Evolutionary conservation across 1,284 basidiomycete genomes (phyloP).

Genomic region (Malassezia obtusa): DNA sequence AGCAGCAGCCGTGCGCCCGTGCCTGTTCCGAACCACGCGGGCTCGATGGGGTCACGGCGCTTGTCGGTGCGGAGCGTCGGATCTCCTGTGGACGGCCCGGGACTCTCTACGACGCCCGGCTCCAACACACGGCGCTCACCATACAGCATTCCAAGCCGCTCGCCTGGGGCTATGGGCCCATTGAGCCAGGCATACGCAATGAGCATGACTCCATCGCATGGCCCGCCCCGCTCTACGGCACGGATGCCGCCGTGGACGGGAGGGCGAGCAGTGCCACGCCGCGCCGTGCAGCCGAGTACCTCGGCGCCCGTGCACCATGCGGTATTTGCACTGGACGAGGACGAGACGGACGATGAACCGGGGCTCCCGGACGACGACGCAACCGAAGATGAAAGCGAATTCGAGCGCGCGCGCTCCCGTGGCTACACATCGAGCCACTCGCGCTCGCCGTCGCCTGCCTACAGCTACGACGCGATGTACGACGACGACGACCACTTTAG

Average conservation of each 20-base stretch:
- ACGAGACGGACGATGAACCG: constrained; percentile 45
- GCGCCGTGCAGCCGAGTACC: background rate
- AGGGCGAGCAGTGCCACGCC: constrained; percentile 3
- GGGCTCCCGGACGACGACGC: constrained; percentile 29
- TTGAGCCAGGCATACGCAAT: constrained; percentile 19
- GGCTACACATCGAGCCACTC: background rate
- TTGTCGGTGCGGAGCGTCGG: constrained; percentile 7
- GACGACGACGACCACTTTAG: background rate
- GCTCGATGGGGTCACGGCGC: constrained; percentile 10
- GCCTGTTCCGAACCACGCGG: background rate
- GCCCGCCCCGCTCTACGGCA: background rate
- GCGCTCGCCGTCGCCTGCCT: constrained; percentile 6
- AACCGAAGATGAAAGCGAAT: constrained; percentile 37
- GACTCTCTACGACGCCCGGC: background rate
- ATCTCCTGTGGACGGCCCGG: background rate
- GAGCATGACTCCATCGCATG: constrained; percentile 20
- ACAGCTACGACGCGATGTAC: background rate
- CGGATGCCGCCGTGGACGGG: constrained; percentile 1
- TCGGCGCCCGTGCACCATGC: constrained; percentile 18
- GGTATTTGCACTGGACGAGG: constrained; percentile 26
- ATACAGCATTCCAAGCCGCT: constrained; percentile 15
- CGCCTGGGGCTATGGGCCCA: constrained; percentile 3
- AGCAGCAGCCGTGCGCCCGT: background rate
- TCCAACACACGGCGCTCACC: constrained; percentile 6
- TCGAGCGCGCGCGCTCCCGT: background rate